phyloP scores from a whole-genome alignment of 2,329 filamentous ascomycete species.

The Diaporthe velutina region DNA sequence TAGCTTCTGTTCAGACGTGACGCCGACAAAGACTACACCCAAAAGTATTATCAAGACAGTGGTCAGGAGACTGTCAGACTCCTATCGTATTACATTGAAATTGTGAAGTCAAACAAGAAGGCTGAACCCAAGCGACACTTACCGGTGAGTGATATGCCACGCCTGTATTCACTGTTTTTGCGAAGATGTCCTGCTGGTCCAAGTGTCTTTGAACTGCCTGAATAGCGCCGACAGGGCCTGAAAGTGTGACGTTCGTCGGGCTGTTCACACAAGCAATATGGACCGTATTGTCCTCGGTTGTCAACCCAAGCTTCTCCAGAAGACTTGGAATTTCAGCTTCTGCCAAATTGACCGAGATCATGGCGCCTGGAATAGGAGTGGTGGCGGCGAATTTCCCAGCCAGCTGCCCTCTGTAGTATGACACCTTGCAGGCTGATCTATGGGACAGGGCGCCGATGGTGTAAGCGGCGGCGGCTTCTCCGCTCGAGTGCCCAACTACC shows the following conservation, averaged over 20 bases:
- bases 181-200: background rate
- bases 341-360: slow-evolving; percentile 49
- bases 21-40: too few relatives aligned
- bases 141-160: background rate
- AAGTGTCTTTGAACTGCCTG: background rate
- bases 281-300: slow-evolving; percentile 33
- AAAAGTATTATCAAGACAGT: too few relatives aligned
- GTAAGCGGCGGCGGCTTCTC: slow-evolving; percentile 55
- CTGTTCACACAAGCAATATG: slow-evolving; percentile 51
- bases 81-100: too few relatives aligned
- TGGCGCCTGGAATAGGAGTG: slow-evolving; percentile 41
- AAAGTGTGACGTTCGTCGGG: slow-evolving; percentile 47
- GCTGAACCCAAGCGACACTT: too few relatives aligned
- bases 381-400: slow-evolving; percentile 43
- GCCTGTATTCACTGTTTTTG: background rate
- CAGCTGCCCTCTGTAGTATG: slow-evolving; percentile 50
- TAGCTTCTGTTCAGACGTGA: too few relatives aligned
- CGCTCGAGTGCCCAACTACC: slow-evolving; percentile 52
- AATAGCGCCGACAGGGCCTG: slow-evolving; percentile 39
- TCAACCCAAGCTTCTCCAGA: too few relatives aligned
- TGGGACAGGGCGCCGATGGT: slow-evolving; percentile 45
- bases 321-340: slow-evolving; percentile 37
- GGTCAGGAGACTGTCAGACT: too few relatives aligned
- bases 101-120: too few relatives aligned
- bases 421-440: slow-evolving; percentile 47